A percentile compares a stretch with the other conserved stretches of the same genome.
phyloP scores from a whole-genome alignment of 306 rosid genomes.

The Rosa rugosa region DNA sequence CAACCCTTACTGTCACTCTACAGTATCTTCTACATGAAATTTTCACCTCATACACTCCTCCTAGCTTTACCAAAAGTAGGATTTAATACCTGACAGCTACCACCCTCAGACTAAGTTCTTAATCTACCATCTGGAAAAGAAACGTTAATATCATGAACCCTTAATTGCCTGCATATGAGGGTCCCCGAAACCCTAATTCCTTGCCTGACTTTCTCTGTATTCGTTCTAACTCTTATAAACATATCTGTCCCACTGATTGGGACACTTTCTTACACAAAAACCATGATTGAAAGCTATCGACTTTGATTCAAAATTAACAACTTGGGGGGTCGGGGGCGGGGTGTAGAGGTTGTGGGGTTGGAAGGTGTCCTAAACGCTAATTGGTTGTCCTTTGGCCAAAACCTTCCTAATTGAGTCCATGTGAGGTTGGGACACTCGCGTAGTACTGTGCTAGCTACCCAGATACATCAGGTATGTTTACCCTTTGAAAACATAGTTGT shows the following conservation, averaged over 20 bases:
- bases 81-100: too few species aligned
- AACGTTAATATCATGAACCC: background rate
- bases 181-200: conserved; percentile 14
- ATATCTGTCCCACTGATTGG: conserved; percentile 29
- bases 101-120: background rate
- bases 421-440: conserved; percentile 35
- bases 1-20: too few species aligned
- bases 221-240: background rate
- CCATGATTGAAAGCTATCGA: conserved; percentile 38
- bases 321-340: conserved; percentile 11
- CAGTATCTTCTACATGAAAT: too few species aligned
- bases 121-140: background rate
- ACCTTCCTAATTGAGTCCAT: conserved; percentile 40
- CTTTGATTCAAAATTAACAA: conserved; percentile 30
- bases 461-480: conserved; percentile 17
- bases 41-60: too few species aligned
- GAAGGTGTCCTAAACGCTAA: conserved; percentile 42
- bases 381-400: conserved; percentile 42
- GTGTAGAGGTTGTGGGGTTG: conserved; percentile 31
- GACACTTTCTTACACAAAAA: conserved; percentile 20
- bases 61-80: too few species aligned
- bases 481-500: conserved; percentile 6
- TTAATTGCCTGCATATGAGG: background rate
- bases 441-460: conserved; percentile 1
- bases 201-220: background rate